These are phyloP conservation scores for Vitis riparia DNA, from an alignment of 164 flowering plant species.

Conservation along the genomic window DNA sequence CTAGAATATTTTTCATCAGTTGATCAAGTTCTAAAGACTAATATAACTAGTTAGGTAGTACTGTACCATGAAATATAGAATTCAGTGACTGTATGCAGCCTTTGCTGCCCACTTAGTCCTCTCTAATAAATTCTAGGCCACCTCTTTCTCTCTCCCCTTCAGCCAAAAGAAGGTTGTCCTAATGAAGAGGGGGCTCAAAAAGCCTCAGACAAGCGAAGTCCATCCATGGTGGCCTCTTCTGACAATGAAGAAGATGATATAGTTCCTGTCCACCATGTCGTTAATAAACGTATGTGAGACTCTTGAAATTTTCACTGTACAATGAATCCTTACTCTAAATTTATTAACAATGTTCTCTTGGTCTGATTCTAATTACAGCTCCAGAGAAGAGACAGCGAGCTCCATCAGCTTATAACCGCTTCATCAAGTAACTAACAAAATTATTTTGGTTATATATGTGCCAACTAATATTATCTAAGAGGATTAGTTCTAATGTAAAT, in stretches of 20 bases:
- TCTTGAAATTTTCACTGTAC: no score
- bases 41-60: neutral
- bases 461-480: no score
- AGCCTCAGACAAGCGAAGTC: conserved; percentile 23
- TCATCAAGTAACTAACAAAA: conserved; percentile 62
- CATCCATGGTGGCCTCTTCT: conserved; percentile 33
- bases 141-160: neutral
- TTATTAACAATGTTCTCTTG: neutral
- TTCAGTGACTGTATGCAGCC: no score
- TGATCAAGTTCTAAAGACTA: neutral
- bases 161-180: conserved; percentile 27
- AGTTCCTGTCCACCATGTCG: conserved; percentile 23
- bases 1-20: neutral
- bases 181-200: conserved; percentile 33
- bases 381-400: no score
- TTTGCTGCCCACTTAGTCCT: neutral
- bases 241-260: conserved; percentile 51
- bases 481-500: neutral
- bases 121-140: neutral
- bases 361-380: neutral
- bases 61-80: no score
- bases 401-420: conserved; percentile 10
- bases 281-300: conserved; percentile 57
- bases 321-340: no score
- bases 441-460: neutral